Conservation (phyloP, 1,284 basidiomycete genomes). For the Cryptococcus sp. region DNA sequence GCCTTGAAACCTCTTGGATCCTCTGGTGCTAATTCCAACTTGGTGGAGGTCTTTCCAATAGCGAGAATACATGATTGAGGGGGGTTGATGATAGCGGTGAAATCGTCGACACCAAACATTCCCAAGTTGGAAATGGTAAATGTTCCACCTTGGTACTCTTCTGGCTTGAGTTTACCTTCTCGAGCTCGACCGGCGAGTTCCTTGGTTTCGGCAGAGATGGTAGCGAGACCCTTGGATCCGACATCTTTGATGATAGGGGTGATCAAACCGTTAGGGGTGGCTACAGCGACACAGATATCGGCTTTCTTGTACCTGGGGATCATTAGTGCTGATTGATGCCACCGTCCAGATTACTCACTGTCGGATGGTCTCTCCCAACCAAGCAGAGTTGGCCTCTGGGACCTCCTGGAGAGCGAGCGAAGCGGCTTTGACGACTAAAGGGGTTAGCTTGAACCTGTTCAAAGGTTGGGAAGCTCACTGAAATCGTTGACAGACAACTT, state of each 20-base stretch:
- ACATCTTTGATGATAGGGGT: constrained; percentile 96
- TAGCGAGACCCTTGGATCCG: constrained; percentile 82
- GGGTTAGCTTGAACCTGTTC: constrained; percentile 8
- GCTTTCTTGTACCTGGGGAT: constrained; percentile 79
- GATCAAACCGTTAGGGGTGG: constrained; percentile 92
- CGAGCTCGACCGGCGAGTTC: constrained; percentile 88
- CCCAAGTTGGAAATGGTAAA: constrained; percentile 99
- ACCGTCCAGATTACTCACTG: constrained; percentile 60
- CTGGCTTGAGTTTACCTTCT: constrained; percentile 90
- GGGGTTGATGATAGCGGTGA: constrained; percentile 99
- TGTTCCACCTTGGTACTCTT: constrained; percentile 97
- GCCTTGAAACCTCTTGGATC: constrained; percentile 92
- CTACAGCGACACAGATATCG: constrained; percentile 95
- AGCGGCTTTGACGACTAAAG: constrained; percentile 77
- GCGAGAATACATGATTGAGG: constrained; percentile 98
- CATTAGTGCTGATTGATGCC: not conserved
- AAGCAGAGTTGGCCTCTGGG: constrained; percentile 95
- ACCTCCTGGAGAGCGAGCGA: constrained; percentile 88
- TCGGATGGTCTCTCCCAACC: constrained; percentile 93
- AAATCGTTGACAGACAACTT: constrained; percentile 99
- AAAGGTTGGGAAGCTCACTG: constrained; percentile 38
- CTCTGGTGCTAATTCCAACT: constrained; percentile 78
- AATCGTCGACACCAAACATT: constrained; percentile 93
- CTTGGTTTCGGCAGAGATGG: constrained; percentile 90
- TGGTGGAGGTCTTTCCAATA: constrained; percentile 80